Base-by-base conservation (phyloP, 768 basidiomycete species). In the Boletus edulis region DNA sequence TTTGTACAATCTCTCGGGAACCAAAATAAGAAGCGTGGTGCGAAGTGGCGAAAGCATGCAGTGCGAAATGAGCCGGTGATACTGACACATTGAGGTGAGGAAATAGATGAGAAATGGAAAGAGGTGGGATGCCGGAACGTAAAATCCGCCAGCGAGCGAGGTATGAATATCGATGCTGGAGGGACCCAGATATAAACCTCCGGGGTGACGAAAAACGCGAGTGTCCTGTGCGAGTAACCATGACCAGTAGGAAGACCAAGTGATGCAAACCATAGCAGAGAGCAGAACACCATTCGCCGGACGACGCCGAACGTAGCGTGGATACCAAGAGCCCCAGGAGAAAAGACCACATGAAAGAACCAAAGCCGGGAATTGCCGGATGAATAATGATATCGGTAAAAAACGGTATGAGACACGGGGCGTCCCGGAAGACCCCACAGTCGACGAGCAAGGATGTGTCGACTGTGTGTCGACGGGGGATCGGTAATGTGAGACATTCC, bases 161-260 rank as follows among this genome's bases (percentile, higher is more conserved):
- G 73, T 71, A 79, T 77, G 74, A 78, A 78, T 78, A 74, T 73
- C 73, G 71, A 67, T 60, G 70, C 66, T 63, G 62, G 58, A 58
- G 52, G 60, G 61, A 49, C 72, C 73, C 69, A 66, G 67, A 69
- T 59, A 61, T 62, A 62, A 60, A 46, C 39, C 34, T 61, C 61
- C 65, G 59, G 62, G 61, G 20, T 49, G 9, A n/a, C 38, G 46
- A 54, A 50, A 61, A 52, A 64, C 55, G 68, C 56, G 63, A 62
- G 61, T 64, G 68, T 75, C 73, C 73, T 72, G 66, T 68, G 61
- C 74, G 73, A 71, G 64, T 52, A 60, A 72, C 72, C 75, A 54
- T 67, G 65, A 75, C 73, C 71, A 63, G 63, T 59, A 29, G 51
- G 55, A 24, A 62, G 66, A 69, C 70, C 63, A 59, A 61, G 66